Percentiles rank a stretch among this genome's conserved stretches.
phyloP scores from a whole-genome alignment of 2,329 filamentous ascomycete genomes.

The Colletotrichum filicis region DNA sequence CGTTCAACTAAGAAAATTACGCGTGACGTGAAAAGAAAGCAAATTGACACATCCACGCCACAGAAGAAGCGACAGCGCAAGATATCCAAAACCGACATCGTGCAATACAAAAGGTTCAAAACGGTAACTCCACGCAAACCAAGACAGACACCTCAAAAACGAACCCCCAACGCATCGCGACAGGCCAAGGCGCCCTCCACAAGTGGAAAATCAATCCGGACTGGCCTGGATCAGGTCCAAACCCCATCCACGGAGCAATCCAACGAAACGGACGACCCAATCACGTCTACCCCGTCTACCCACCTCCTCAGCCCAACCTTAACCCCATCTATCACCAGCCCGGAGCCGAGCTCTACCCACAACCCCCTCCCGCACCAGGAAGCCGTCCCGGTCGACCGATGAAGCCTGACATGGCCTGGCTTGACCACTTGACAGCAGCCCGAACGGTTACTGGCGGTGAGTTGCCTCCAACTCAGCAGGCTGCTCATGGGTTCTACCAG shows the following conservation, averaged over 20 bases:
- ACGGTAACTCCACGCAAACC: background rate
- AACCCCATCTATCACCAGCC: conserved; percentile 3
- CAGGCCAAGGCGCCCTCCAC: background rate
- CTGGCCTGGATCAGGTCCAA: background rate
- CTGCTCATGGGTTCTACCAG: background rate
- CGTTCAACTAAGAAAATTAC: conserved; percentile 15
- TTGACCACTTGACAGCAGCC: conserved; percentile 10
- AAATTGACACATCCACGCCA: conserved; percentile 28
- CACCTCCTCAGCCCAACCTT: background rate
- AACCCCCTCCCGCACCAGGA: background rate
- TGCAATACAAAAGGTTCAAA: conserved; percentile 1
- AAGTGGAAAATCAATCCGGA: background rate
- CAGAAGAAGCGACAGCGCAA: conserved; percentile 20
- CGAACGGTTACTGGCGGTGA: background rate
- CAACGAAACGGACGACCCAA: background rate
- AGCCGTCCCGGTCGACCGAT: background rate
- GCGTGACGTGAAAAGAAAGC: conserved; percentile 21
- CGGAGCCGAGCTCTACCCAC: background rate
- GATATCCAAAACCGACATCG: conserved; percentile 8
- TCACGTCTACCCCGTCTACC: background rate
- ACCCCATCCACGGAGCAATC: background rate
- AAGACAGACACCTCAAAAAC: background rate
- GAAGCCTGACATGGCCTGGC: conserved; percentile 24
- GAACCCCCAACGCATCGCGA: background rate
- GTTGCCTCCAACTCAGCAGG: background rate